Conservation (phyloP, 2,329 filamentous ascomycete genomes). For the Aureobasidium sp. region DNA sequence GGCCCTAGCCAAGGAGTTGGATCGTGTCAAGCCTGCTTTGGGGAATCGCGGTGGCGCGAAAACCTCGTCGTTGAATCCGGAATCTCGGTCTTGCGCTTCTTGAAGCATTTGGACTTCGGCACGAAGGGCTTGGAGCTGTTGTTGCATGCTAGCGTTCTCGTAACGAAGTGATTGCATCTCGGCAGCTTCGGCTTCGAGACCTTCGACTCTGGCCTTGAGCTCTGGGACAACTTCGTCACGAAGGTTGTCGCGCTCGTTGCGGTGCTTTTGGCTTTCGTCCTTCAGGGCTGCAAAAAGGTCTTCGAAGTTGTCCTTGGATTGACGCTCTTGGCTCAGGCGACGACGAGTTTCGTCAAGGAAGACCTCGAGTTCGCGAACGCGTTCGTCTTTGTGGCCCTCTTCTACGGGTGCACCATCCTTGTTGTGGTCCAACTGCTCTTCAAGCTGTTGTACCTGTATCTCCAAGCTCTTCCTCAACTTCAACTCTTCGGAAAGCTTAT, state of each 20-base stretch:
- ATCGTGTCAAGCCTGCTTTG: constrained; percentile 35
- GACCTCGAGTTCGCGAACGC: constrained; percentile 68
- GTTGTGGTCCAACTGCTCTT: constrained; percentile 58
- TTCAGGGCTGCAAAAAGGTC: constrained; percentile 79
- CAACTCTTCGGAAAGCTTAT: constrained; percentile 81
- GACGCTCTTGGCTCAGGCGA: constrained; percentile 72
- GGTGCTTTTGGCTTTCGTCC: constrained; percentile 68
- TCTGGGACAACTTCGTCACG: constrained; percentile 80
- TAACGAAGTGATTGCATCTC: constrained; percentile 67
- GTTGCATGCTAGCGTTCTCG: constrained; percentile 75
- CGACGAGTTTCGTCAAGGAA: constrained; percentile 75
- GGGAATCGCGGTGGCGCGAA: constrained; percentile 22
- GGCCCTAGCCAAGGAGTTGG: constrained; percentile 51
- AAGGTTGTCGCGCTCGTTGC: constrained; percentile 85
- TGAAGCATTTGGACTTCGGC: constrained; percentile 38
- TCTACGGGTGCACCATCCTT: constrained; percentile 19
- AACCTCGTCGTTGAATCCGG: constrained; percentile 48
- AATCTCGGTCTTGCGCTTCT: constrained; percentile 32
- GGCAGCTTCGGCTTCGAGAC: constrained; percentile 64
- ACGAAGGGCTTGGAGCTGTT: constrained; percentile 67
- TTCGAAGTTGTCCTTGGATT: constrained; percentile 87
- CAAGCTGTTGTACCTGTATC: constrained; percentile 71
- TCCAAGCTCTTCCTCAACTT: constrained; percentile 67
- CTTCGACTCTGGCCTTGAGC: constrained; percentile 65
- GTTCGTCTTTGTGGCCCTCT: constrained; percentile 39